Base-by-base conservation (phyloP, 2,329 filamentous ascomycete genomes). In the Alternaria viburni region DNA sequence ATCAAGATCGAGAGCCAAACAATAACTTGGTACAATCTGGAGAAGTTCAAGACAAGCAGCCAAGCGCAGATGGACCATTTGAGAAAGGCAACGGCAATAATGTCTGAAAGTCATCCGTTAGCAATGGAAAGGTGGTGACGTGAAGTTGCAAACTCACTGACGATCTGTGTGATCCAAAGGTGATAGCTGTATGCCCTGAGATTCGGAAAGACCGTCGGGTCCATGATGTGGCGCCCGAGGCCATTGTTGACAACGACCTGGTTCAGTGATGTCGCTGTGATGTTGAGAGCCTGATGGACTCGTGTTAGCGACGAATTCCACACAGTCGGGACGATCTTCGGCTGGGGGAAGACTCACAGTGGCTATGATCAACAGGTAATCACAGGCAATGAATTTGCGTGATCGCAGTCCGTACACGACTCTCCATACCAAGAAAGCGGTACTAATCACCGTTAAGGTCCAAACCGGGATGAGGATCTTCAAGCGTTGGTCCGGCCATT, bases 51-150 rank as follows among this genome's bases (percentile, higher is more conserved):
- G 13, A 69, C 66, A 7, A 77, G 58, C 4, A 77, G 61, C 62
- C 74, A 77, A 3, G 74, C 69, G 50, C 75, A 76, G 9, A 77
- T 76, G 5, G 73, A 72, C 68, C 67, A 72, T 44, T 77, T 77
- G 9, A 77, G 57, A 8, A 74, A 61, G n/a, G 73, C 72, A 17
- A 77, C 69, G 13, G 69, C 74, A 8, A 75, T 62, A 30, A 76
- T 68, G 55, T 77, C 60, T 62, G 25, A 3, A 12, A 25, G 4
- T 10, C 6, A 11, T 3, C 4, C n/a, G 3, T 59, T 11, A 59
- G 57, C 26, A 47, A 54, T 19, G 15, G n/a, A 45, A 4, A 10
- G 25, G 11, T 0, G 6, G 26, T 1, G 26, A 4, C n/a, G 50
- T 6, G 13, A 7, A 45, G 9, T 3, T n/a, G 19, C 6, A 52